Conservation (phyloP, 2,329 filamentous ascomycete species). For the Emmonsiellopsis sp. region DNA sequence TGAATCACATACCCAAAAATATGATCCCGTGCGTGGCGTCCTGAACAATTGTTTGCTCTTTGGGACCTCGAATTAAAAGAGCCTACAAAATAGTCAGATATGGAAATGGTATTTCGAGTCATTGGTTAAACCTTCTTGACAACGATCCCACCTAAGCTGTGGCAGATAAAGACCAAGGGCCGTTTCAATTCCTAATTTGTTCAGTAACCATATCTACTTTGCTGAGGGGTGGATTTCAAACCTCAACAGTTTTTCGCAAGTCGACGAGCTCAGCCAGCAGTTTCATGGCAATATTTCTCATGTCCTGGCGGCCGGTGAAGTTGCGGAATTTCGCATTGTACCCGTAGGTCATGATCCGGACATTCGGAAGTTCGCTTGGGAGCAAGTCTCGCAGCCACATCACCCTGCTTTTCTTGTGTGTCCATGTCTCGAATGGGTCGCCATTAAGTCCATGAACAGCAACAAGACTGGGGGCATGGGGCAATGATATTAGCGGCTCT, state of each 20-base stretch:
- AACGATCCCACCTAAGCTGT: constrained; percentile 31
- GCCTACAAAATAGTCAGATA: neutral
- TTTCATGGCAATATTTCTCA: neutral
- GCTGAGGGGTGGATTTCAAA: neutral
- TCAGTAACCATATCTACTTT: neutral
- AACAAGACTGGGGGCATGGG: constrained; percentile 30
- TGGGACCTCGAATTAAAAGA: neutral
- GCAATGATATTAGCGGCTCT: neutral
- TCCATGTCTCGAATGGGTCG: constrained; percentile 23
- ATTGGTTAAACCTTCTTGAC: constrained; percentile 21
- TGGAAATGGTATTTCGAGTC: neutral
- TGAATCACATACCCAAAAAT: neutral
- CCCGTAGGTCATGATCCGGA: constrained; percentile 20
- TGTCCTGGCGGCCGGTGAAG: constrained; percentile 1
- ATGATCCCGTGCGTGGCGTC: neutral
- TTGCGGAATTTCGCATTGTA: constrained; percentile 16
- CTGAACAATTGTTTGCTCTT: neutral
- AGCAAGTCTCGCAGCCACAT: constrained; percentile 27
- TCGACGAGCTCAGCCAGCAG: neutral
- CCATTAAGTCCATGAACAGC: constrained; percentile 28
- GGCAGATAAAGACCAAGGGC: constrained; percentile 32
- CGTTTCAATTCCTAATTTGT: constrained; percentile 7
- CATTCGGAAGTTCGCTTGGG: constrained; percentile 14
- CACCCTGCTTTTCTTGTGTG: constrained; percentile 17
- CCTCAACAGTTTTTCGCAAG: neutral